phyloP scores from a whole-genome alignment of 441 rosid genomes.

The Cnidoscolus chayamansa region DNA sequence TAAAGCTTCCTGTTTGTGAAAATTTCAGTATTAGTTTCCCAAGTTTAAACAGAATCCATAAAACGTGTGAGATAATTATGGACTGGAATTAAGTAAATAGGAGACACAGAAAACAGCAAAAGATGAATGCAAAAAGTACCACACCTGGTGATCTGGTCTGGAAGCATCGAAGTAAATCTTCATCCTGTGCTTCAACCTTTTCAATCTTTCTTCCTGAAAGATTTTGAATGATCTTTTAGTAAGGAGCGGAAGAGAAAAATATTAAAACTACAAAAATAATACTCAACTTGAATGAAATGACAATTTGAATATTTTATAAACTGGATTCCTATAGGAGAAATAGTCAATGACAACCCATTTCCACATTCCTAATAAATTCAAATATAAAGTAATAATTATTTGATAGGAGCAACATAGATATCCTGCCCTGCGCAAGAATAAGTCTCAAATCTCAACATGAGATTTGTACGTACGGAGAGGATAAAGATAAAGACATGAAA shows the following conservation, averaged over 20 bases:
- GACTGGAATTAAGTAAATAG: neutral
- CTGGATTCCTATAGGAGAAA: too few species aligned
- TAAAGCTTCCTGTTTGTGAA: constrained; percentile 52
- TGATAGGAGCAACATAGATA: neutral
- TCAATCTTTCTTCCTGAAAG: constrained; percentile 67
- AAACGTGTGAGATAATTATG: neutral
- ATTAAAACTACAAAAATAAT: neutral
- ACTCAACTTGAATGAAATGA: neutral
- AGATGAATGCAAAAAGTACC: neutral
- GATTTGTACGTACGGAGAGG: too few species aligned
- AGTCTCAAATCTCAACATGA: too few species aligned
- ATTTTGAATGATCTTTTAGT: constrained; percentile 6
- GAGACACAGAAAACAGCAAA: neutral
- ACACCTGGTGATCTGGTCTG: constrained; percentile 71
- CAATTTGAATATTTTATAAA: too few species aligned
- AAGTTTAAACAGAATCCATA: neutral
- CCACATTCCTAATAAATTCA: too few species aligned
- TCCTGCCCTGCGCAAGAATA: too few species aligned
- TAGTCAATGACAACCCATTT: too few species aligned
- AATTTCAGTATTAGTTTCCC: neutral
- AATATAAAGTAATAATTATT: too few species aligned
- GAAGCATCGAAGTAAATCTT: constrained; percentile 68
- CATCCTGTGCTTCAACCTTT: constrained; percentile 65
- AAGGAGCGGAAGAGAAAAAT: neutral
- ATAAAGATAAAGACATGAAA: too few species aligned